phyloP scores from a whole-genome alignment of 768 basidiomycete genomes.

The Coprinellus micaceus region DNA sequence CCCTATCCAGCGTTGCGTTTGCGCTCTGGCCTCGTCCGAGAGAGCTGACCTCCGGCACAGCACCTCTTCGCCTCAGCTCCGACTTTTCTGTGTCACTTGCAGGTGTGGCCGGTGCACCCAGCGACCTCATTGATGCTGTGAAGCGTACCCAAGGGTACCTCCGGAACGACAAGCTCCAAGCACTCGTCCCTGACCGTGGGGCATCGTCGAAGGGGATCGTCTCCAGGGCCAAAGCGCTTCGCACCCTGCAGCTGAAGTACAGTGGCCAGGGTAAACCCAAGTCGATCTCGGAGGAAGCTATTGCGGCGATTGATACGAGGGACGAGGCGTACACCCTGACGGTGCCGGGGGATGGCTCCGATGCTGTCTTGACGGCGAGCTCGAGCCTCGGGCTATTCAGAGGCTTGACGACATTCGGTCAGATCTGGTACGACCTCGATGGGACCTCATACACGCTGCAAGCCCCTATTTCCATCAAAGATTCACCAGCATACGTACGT shows the following conservation, averaged over 20 bases:
- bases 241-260: constrained; percentile 45
- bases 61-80: constrained; percentile 32
- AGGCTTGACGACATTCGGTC: constrained; percentile 71
- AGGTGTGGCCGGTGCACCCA: constrained; percentile 40
- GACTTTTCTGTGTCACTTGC: constrained; percentile 42
- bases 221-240: constrained; percentile 37
- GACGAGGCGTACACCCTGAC: constrained; percentile 59
- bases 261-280: constrained; percentile 28
- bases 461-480: constrained; percentile 56
- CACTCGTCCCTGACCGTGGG: constrained; percentile 60
- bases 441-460: constrained; percentile 52
- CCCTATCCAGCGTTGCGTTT: constrained; percentile 18
- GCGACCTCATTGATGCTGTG: constrained; percentile 55
- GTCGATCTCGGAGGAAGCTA: constrained; percentile 54
- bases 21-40: constrained; percentile 40
- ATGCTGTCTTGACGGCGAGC: constrained; percentile 54
- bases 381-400: constrained; percentile 67
- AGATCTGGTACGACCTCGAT: constrained; percentile 59
- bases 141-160: constrained; percentile 42
- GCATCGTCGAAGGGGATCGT: constrained; percentile 43
- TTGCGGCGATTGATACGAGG: constrained; percentile 46
- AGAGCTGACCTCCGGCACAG: constrained; percentile 39
- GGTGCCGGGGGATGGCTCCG: constrained; percentile 54
- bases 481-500: constrained; percentile 65
- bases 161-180: constrained; percentile 52